Conservation (phyloP, 1,284 basidiomycete genomes). For the Austroboletus novae-zelandiae region DNA sequence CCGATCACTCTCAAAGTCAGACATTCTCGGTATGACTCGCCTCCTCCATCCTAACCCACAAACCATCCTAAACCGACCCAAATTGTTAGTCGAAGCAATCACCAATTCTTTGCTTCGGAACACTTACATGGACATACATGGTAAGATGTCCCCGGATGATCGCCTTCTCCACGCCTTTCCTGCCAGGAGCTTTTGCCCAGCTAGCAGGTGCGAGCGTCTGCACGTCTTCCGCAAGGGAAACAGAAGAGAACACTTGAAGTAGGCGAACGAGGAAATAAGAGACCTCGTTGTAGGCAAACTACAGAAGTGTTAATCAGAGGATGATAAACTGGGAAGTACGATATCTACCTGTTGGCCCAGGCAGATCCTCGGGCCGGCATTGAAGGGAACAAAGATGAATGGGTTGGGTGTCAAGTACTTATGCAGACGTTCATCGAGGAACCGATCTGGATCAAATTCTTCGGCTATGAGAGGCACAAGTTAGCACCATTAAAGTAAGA, state of each 20-base stretch:
- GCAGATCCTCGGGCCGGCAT: constrained; percentile 47
- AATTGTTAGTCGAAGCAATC: neutral
- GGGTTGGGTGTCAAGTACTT: constrained; percentile 34
- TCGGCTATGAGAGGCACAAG: constrained; percentile 22
- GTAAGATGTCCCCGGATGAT: constrained; percentile 47
- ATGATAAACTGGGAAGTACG: neutral
- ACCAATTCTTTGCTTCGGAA: neutral
- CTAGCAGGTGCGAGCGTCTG: constrained; percentile 36
- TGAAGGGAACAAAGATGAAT: constrained; percentile 40
- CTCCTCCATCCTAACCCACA: constrained; percentile 21
- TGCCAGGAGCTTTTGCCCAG: constrained; percentile 25
- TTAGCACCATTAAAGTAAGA: neutral
- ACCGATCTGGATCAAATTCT: constrained; percentile 40
- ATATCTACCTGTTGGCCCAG: constrained; percentile 43
- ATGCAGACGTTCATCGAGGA: constrained; percentile 34
- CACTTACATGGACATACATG: constrained; percentile 42
- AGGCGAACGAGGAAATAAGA: constrained; percentile 42
- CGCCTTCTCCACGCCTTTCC: constrained; percentile 31
- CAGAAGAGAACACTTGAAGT: constrained; percentile 37
- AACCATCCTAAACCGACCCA: constrained; percentile 7
- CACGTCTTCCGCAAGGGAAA: constrained; percentile 36
- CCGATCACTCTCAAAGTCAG: neutral
- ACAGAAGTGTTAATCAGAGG: neutral
- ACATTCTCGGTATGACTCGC: neutral
- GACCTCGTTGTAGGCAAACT: constrained; percentile 45